Evolutionary conservation across 2,329 filamentous ascomycete species (phyloP).

Genomic region (Coniochaeta prunicola): DNA sequence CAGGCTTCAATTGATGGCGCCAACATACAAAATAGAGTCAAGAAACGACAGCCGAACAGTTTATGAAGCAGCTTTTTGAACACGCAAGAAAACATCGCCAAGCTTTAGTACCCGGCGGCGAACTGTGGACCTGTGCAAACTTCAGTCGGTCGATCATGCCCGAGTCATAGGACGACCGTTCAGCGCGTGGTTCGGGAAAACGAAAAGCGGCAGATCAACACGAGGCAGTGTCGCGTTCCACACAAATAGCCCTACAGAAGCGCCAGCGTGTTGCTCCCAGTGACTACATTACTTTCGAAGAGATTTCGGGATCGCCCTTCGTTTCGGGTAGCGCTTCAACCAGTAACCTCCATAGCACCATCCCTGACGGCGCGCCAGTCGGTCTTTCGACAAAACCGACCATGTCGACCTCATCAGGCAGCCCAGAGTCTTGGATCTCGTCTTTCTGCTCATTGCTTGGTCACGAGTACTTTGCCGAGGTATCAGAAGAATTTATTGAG

Average conservation of each 20-base stretch:
- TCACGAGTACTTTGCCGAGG: conserved; percentile 98
- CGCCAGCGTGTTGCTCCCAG: background rate
- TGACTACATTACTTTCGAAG: background rate
- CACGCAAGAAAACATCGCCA: background rate
- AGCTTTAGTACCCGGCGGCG: background rate
- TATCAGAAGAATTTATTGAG: conserved; percentile 98
- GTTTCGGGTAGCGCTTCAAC: background rate
- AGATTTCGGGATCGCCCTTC: background rate
- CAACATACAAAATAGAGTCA: background rate
- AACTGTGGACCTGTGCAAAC: background rate
- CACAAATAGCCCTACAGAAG: background rate
- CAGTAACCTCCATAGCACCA: background rate
- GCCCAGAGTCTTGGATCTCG: conserved; percentile 90
- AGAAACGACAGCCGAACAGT: background rate
- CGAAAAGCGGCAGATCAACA: background rate
- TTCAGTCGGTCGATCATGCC: background rate
- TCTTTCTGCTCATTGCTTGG: conserved; percentile 93
- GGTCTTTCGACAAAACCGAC: conserved; percentile 11
- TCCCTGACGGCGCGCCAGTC: conserved; percentile 2
- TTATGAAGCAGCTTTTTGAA: background rate
- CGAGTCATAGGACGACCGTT: conserved; percentile 1
- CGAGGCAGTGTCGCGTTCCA: background rate
- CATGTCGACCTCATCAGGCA: conserved; percentile 55
- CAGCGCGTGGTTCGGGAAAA: background rate
- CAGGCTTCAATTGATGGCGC: background rate